Evolutionary conservation across 2,329 filamentous ascomycete genomes (phyloP).

Genomic region (Keithomyces neogunnii): DNA sequence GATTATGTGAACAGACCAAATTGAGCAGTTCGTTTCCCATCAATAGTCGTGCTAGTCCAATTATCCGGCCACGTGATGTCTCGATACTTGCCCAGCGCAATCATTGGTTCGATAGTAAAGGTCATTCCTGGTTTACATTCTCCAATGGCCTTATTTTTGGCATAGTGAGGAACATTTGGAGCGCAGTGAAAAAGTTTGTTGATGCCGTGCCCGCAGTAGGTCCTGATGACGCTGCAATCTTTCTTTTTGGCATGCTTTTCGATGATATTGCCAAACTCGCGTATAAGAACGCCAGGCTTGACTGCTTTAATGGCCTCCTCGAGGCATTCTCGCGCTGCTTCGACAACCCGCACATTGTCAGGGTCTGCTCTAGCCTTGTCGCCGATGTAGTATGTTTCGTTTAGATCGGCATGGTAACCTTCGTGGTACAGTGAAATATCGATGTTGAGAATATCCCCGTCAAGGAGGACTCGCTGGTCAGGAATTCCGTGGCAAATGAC

Average conservation of each 20-base stretch:
- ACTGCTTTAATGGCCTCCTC: conserved; percentile 86
- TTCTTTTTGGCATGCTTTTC: conserved; percentile 86
- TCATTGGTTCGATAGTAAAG: conserved; percentile 99
- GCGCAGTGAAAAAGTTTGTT: conserved; percentile 89
- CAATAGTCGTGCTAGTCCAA: conserved; percentile 92
- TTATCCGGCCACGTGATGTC: conserved; percentile 98
- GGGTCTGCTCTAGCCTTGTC: conserved; percentile 76
- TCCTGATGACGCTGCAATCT: conserved; percentile 85
- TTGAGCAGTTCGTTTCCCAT: conserved; percentile 84
- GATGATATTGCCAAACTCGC: conserved; percentile 89
- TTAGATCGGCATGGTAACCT: conserved; percentile 92
- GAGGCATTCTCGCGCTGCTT: conserved; percentile 80
- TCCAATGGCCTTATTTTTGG: conserved; percentile 95
- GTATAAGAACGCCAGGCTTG: conserved; percentile 86
- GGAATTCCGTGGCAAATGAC: conserved; percentile 98
- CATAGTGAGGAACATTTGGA: conserved; percentile 94
- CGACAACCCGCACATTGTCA: conserved; percentile 82
- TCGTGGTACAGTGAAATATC: conserved; percentile 92
- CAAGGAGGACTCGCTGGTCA: conserved; percentile 75
- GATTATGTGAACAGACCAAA: conserved; percentile 55
- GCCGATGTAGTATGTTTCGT: conserved; percentile 98
- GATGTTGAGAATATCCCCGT: conserved; percentile 96
- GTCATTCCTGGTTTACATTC: conserved; percentile 95
- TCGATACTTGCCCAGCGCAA: conserved; percentile 80
- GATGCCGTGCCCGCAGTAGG: conserved; percentile 94